Base-by-base conservation (phyloP, 2,329 filamentous ascomycete genomes). In the Ilyonectria mors-panacis region DNA sequence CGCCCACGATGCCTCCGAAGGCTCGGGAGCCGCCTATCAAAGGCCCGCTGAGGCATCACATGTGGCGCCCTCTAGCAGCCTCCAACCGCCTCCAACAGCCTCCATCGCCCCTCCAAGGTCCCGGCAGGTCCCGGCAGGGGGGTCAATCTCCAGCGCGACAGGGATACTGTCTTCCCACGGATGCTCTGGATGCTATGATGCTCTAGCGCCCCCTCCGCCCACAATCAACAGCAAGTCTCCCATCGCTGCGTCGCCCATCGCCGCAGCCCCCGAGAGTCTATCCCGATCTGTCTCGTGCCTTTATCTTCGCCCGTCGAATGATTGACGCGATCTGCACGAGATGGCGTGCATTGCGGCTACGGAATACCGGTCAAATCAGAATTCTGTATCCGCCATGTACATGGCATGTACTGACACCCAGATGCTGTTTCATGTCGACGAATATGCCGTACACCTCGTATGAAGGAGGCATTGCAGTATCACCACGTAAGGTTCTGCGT, bases 11-110 rank as follows among this genome's bases (percentile, higher is more conserved):
- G 50, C 51, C 17, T n/a, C 15, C 37, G n/a, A 42, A 30, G 50
- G 54, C 39, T n/a, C 15, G 15, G n/a, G 39, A n/a, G 39, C 63
- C 57, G 23, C 67, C 72, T 74, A 76, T 76, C 71, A 75, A 44
- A 53, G 51, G 58, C 65, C 50, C 26, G 26, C 48, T 53, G 53
- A 28, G 44, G 60, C 63, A 63, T 61, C 63, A 63, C 50, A 68
- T 69, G 67, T 65, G 69, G 73, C 65, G 65, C 60, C 50, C 28
- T 59, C 21, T 21, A 39, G 44, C 53, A 51, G 39, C 33, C 44
- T 26, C 37, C 44, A 48, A 17, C 21, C 2, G 21, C 53, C 35
- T 59, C 21, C 33, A 37, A 53, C 53, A 51, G 39, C 33, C 44
- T 26, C 37, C 44, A 48, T n/a, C 33, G 23, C 44, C 54, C 37